phyloP scores from a whole-genome alignment of 352 stramenopile genomes.

The Globisporangium viniferum region DNA sequence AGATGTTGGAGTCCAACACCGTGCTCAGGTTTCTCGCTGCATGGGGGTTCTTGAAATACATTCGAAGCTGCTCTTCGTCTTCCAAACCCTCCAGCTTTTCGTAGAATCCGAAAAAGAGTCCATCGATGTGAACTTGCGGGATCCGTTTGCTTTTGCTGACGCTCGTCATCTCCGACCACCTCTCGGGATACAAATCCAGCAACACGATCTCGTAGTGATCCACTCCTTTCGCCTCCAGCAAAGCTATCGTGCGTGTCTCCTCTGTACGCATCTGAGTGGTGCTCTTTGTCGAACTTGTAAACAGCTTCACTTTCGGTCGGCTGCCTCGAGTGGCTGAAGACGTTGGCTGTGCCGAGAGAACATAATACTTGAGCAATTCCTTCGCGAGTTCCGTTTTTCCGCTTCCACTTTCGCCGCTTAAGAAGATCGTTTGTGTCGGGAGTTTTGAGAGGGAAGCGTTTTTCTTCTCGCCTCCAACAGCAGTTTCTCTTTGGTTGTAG shows the following conservation, averaged over 20 bases:
- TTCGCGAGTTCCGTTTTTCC: constrained; percentile 79
- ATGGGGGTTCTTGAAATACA: constrained; percentile 74
- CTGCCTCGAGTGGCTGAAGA: constrained; percentile 13
- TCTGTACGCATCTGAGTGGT: constrained; percentile 82
- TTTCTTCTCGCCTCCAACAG: neutral
- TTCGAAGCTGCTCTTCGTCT: constrained; percentile 74
- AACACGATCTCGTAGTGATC: constrained; percentile 67
- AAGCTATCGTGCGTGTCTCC: constrained; percentile 62
- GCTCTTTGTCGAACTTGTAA: constrained; percentile 82
- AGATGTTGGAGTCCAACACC: constrained; percentile 63
- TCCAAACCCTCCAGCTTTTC: constrained; percentile 73
- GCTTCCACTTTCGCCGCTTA: constrained; percentile 68
- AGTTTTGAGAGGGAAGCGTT: neutral
- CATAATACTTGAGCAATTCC: constrained; percentile 75
- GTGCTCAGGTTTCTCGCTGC: constrained; percentile 57
- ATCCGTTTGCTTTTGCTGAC: constrained; percentile 71
- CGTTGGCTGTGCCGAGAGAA: constrained; percentile 48
- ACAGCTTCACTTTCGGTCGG: constrained; percentile 51
- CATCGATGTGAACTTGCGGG: constrained; percentile 70
- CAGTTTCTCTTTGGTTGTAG: constrained; percentile 16
- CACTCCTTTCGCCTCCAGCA: constrained; percentile 70
- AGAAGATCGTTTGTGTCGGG: constrained; percentile 31
- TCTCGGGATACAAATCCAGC: constrained; percentile 58
- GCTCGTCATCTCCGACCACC: constrained; percentile 62
- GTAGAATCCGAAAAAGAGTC: constrained; percentile 76